These are phyloP conservation scores for Lecanicillium sp. DNA, from an alignment of 2,329 filamentous ascomycete genomes.

Conservation along the genomic window DNA sequence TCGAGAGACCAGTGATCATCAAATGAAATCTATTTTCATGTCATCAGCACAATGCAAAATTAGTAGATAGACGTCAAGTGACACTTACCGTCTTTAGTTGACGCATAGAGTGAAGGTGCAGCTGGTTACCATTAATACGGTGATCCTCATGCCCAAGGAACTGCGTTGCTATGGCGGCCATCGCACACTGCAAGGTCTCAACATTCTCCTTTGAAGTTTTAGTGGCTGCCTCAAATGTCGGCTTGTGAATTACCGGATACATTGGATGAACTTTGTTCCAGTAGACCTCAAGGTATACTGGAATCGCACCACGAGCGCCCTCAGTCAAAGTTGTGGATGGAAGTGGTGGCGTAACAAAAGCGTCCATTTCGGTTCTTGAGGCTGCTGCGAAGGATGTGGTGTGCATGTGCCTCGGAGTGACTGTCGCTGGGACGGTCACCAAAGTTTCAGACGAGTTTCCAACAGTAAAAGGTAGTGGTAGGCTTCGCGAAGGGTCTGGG, in stretches of 20 bases:
- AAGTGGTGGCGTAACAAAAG: conserved; percentile 14
- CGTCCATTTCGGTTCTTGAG: too few species aligned
- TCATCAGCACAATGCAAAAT: conserved; percentile 11
- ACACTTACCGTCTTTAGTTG: conserved; percentile 41
- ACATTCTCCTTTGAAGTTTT: conserved; percentile 22
- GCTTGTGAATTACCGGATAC: conserved; percentile 43
- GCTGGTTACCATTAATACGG: conserved; percentile 37
- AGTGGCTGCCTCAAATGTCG: conserved; percentile 30
- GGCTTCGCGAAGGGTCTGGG: conserved; percentile 37
- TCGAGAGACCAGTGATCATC: conserved; percentile 35
- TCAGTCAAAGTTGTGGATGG: conserved; percentile 25
- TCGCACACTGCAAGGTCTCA: conserved; percentile 41
- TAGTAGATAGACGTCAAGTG: background rate
- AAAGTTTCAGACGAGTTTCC: conserved; percentile 40
- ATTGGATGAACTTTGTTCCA: conserved; percentile 41
- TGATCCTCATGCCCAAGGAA: conserved; percentile 39
- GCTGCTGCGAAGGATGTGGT: too few species aligned
- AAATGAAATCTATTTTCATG: conserved; percentile 28
- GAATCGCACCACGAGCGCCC: conserved; percentile 33
- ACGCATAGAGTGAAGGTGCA: conserved; percentile 43
- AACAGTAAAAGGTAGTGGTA: conserved; percentile 37
- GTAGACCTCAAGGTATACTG: conserved; percentile 42
- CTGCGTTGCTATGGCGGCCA: conserved; percentile 50
- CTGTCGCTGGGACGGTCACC: conserved; percentile 34
- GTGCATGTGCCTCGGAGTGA: conserved; percentile 10